Evolutionary conservation across 768 basidiomycete genomes (phyloP).

Genomic region (Mrakia blollopis): DNA sequence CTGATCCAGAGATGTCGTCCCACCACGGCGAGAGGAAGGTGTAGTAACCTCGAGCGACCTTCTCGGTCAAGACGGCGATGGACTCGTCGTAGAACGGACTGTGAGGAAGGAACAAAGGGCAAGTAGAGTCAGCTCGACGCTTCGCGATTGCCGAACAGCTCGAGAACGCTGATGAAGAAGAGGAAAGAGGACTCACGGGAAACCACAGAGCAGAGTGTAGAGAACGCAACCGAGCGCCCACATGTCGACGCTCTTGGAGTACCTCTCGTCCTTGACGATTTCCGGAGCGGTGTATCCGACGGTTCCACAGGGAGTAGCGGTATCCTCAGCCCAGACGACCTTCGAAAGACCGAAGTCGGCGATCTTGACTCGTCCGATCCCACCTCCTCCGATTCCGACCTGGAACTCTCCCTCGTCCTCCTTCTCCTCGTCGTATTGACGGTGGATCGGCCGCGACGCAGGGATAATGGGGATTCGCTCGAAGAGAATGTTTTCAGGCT

Average conservation of each 20-base stretch:
- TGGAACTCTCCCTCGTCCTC: conserved; percentile 97
- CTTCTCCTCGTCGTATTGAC: conserved; percentile 96
- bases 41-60: conserved; percentile 94
- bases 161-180: background rate
- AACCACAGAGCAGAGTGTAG: conserved; percentile 94
- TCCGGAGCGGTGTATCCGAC: conserved; percentile 99
- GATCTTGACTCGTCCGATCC: conserved; percentile 96
- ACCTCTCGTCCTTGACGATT: conserved; percentile 97
- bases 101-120: background rate
- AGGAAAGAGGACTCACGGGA: conserved; percentile 47
- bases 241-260: conserved; percentile 94
- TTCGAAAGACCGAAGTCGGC: conserved; percentile 97
- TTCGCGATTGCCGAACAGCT: too few species aligned
- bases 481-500: conserved; percentile 95
- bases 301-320: conserved; percentile 99
- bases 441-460: conserved; percentile 63
- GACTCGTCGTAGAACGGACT: conserved; percentile 95
- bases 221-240: conserved; percentile 99
- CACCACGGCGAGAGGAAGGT: conserved; percentile 99
- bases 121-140: background rate
- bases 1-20: conserved; percentile 88
- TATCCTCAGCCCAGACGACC: conserved; percentile 98
- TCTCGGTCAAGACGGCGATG: conserved; percentile 95
- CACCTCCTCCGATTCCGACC: conserved; percentile 87
- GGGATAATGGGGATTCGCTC: conserved; percentile 87